These are phyloP conservation scores for Yarrowia alimentaria DNA, from an alignment of 805 yeast genomes.

Conservation along the genomic window DNA sequence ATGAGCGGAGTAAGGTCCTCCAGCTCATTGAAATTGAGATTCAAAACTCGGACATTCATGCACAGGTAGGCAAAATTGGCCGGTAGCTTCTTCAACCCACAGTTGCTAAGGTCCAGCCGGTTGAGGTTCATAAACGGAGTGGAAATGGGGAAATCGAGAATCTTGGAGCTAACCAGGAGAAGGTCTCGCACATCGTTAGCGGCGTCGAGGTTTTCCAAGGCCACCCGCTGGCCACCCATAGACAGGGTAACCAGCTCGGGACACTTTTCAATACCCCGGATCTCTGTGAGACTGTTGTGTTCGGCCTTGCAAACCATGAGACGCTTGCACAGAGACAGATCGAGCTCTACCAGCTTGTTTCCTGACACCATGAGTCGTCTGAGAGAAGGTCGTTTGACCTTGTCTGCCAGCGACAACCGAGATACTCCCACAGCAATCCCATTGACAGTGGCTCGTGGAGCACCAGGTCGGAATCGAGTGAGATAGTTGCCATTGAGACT, in stretches of 20 bases:
- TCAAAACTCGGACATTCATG: conserved; percentile 39
- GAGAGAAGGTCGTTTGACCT: not conserved
- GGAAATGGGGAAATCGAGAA: conserved; percentile 30
- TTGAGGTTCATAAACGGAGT: conserved; percentile 39
- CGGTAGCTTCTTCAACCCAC: conserved; percentile 35
- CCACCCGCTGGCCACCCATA: conserved; percentile 32
- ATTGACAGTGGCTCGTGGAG: not conserved
- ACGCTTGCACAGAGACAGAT: conserved; percentile 34
- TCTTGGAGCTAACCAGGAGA: conserved; percentile 44
- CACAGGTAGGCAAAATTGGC: conserved; percentile 32
- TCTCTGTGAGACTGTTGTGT: conserved; percentile 32
- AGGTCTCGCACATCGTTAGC: conserved; percentile 40
- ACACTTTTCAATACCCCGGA: conserved; percentile 39
- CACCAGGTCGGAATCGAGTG: conserved; percentile 21
- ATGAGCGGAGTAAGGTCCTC: conserved; percentile 34
- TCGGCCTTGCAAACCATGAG: conserved; percentile 32
- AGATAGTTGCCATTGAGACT: conserved; percentile 43
- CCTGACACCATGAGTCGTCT: conserved; percentile 42
- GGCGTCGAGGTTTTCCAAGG: conserved; percentile 24
- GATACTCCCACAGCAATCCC: conserved; percentile 10
- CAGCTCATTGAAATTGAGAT: conserved; percentile 38
- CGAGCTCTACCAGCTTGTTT: conserved; percentile 40
- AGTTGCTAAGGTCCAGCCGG: conserved; percentile 37
- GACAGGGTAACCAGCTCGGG: conserved; percentile 44
- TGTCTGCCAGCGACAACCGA: not conserved